phyloP scores from a whole-genome alignment of 768 basidiomycete species.

The Suillus weaverae region DNA sequence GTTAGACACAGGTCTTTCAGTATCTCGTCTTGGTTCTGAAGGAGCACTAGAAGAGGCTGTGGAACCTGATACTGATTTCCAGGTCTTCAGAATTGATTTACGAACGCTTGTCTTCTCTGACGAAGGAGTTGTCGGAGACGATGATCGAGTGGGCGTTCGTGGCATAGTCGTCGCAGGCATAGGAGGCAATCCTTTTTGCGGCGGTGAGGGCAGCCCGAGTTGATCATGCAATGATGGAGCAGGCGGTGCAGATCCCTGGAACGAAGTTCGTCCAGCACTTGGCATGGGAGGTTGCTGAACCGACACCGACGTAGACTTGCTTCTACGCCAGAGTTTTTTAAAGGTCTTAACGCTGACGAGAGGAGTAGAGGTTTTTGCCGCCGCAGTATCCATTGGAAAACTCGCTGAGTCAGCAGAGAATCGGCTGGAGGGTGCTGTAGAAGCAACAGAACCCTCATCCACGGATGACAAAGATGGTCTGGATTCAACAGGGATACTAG shows the following conservation, averaged over 20 bases:
- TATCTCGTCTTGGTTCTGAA: constrained; percentile 37
- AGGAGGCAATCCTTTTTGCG: constrained; percentile 18
- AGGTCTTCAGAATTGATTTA: constrained; percentile 73
- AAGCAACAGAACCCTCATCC: constrained; percentile 22
- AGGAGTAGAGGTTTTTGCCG: constrained; percentile 39
- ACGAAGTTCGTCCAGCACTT: constrained; percentile 39
- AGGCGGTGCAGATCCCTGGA: constrained; percentile 25
- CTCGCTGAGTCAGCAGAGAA: constrained; percentile 76
- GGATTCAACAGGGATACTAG: constrained; percentile 20
- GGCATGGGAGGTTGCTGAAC: constrained; percentile 36
- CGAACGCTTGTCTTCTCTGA: constrained; percentile 49
- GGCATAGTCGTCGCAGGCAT: constrained; percentile 31
- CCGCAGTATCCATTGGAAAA: constrained; percentile 27
- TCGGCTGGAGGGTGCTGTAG: constrained; percentile 50
- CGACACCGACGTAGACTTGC: constrained; percentile 44
- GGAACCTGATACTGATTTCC: constrained; percentile 49
- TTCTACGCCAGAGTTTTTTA: constrained; percentile 79
- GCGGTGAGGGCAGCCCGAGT: constrained; percentile 26
- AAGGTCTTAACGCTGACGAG: constrained; percentile 74
- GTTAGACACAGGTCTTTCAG: constrained; percentile 38
- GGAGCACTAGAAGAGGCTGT: constrained; percentile 30
- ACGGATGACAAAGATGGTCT: constrained; percentile 27
- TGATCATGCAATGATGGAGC: constrained; percentile 36
- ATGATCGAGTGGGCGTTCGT: constrained; percentile 11
- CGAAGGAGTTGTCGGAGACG: constrained; percentile 32